These are phyloP conservation scores for Leccinum colubrinum DNA, from an alignment of 1,284 basidiomycete species.

Conservation along the genomic window DNA sequence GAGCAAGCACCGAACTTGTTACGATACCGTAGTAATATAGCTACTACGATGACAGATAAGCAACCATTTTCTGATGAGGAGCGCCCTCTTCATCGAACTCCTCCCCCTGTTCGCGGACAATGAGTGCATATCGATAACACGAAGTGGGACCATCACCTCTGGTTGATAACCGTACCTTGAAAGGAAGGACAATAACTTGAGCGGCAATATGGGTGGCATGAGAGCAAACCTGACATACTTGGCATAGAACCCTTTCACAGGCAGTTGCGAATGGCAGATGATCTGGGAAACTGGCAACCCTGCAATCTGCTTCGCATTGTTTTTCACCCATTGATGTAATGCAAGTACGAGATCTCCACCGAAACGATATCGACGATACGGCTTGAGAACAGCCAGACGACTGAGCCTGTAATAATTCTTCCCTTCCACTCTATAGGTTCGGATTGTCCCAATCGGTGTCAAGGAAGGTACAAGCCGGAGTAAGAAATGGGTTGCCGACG, in stretches of 20 bases:
- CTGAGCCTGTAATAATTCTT: conserved; percentile 60
- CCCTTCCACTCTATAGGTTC: conserved; percentile 27
- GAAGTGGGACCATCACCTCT: conserved; percentile 40
- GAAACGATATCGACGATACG: conserved; percentile 61
- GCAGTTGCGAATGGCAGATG: conserved; percentile 66
- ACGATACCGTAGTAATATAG: conserved; percentile 28
- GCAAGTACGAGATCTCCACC: conserved; percentile 61
- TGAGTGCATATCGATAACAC: conserved; percentile 18
- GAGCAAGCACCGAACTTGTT: conserved; percentile 22
- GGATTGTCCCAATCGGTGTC: conserved; percentile 66
- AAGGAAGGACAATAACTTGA: conserved; percentile 9
- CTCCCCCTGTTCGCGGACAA: conserved; percentile 49
- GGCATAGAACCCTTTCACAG: conserved; percentile 68
- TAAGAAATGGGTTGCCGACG: conserved; percentile 63
- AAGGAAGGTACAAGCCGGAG: conserved; percentile 60
- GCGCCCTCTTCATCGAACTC: conserved; percentile 80
- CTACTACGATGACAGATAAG: conserved; percentile 43
- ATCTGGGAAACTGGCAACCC: conserved; percentile 37
- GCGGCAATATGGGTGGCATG: conserved; percentile 3
- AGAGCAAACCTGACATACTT: conserved; percentile 48
- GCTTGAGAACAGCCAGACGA: conserved; percentile 64
- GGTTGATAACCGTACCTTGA: conserved; percentile 67
- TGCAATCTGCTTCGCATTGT: conserved; percentile 38
- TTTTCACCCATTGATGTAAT: conserved; percentile 55
- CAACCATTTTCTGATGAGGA: conserved; percentile 76